phyloP scores from a whole-genome alignment of 495 filamentous ascomycete species.

The Aspergillus heteromorphus region DNA sequence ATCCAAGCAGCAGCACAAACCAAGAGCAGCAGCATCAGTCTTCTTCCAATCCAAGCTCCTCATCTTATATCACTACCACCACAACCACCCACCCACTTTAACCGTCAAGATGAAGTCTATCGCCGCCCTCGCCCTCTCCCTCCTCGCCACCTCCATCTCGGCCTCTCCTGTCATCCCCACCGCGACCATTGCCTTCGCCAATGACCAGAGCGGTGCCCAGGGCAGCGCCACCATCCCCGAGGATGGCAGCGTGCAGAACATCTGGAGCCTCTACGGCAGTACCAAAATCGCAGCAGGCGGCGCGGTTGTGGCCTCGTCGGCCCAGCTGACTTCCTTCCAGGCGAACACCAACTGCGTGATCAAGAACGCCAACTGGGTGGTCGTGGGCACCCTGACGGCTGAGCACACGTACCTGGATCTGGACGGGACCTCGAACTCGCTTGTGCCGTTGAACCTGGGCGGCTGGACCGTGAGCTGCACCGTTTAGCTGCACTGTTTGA shows the following conservation, averaged over 20 bases:
- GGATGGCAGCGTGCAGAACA: conserved; percentile 9
- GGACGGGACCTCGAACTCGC: conserved; percentile 16
- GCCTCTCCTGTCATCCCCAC: conserved; percentile 4
- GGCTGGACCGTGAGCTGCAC: conserved; percentile 13
- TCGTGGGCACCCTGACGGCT: conserved; percentile 14
- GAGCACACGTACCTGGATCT: conserved; percentile 16
- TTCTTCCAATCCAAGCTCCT: background rate
- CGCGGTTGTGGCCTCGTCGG: conserved; percentile 14
- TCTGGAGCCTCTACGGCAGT: conserved; percentile 16
- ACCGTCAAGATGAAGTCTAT: conserved; percentile 23
- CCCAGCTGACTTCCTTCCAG: conserved; percentile 16
- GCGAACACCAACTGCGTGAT: conserved; percentile 16
- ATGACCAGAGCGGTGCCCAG: conserved; percentile 22
- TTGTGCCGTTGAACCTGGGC: conserved; percentile 16
- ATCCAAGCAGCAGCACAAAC: background rate
- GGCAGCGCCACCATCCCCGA: conserved; percentile 13
- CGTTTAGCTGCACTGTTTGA: conserved; percentile 35
- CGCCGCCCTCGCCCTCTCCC: conserved; percentile 6
- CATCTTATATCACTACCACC: background rate
- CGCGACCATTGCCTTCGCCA: conserved; percentile 19
- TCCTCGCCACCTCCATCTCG: conserved; percentile 13
- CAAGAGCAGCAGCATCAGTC: background rate
- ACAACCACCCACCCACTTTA: background rate
- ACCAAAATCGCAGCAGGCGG: conserved; percentile 17
- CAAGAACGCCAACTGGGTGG: conserved; percentile 8